Conservation (phyloP, 768 basidiomycete genomes). For the Floccularia luteovirens region DNA sequence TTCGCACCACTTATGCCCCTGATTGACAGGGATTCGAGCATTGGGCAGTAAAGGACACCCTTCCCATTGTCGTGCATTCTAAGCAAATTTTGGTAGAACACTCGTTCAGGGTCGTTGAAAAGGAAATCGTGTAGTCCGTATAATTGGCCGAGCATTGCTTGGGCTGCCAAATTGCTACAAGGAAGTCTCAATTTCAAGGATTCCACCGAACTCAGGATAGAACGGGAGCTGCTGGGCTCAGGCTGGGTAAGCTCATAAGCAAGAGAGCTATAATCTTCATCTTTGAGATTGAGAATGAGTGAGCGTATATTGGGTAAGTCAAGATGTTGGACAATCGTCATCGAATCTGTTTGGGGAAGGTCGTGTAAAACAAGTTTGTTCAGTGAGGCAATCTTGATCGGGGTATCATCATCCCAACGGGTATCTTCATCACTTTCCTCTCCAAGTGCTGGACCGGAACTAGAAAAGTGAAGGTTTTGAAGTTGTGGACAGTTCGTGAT, state of each 20-base stretch:
- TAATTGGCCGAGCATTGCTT: no score
- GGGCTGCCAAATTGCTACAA: no score
- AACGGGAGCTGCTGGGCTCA: slow-evolving; percentile 27
- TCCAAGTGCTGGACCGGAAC: slow-evolving; percentile 46
- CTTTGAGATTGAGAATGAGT: slow-evolving; percentile 50
- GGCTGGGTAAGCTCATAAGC: slow-evolving; percentile 35
- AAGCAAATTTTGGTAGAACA: no score
- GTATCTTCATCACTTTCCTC: slow-evolving; percentile 13
- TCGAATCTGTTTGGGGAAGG: slow-evolving; percentile 28
- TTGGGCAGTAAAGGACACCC: no score
- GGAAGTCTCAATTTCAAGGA: no score
- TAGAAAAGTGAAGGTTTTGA: slow-evolving; percentile 38
- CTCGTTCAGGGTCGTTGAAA: no score
- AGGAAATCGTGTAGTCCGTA: no score
- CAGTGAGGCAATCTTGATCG: slow-evolving; percentile 33
- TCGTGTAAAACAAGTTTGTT: slow-evolving; percentile 27
- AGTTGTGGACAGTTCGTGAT: slow-evolving; percentile 48
- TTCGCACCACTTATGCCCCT: no score
- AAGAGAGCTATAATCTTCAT: slow-evolving; percentile 45
- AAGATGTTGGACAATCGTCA: slow-evolving; percentile 29
- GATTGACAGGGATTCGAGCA: no score
- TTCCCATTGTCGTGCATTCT: no score
- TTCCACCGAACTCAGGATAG: slow-evolving; percentile 40
- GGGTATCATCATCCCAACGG: slow-evolving; percentile 25
- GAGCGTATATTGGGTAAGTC: slow-evolving; percentile 29